phyloP scores from a whole-genome alignment of 148 eudicot genomes.

The Polygonum maritimum region DNA sequence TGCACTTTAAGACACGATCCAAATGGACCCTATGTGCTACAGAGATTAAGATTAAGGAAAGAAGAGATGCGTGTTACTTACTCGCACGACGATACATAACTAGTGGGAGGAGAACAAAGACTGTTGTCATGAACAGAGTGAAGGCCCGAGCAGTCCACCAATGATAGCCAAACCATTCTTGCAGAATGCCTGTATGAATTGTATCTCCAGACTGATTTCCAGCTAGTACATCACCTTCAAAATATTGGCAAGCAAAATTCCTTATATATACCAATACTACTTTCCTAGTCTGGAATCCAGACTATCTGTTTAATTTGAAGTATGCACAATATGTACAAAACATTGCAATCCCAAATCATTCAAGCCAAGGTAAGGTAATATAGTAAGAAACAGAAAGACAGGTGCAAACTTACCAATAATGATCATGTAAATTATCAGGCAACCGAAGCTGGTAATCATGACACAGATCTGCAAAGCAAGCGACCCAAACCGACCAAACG shows the following conservation, averaged over 20 bases:
- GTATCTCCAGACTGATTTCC: constrained; percentile 68
- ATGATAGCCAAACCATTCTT: constrained; percentile 92
- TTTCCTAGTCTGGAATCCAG: neutral
- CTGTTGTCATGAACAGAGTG: constrained; percentile 44
- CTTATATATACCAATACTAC: neutral
- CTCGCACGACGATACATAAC: constrained; percentile 74
- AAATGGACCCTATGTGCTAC: neutral
- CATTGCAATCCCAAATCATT: neutral
- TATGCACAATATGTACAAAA: neutral
- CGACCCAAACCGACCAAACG: constrained; percentile 68
- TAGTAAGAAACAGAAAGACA: neutral
- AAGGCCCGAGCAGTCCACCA: constrained; percentile 94
- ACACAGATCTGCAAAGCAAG: constrained; percentile 62
- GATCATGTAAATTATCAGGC: constrained; percentile 67
- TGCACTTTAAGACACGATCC: too few species aligned
- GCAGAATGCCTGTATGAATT: constrained; percentile 72
- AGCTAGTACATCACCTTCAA: constrained; percentile 78
- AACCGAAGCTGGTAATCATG: constrained; percentile 66
- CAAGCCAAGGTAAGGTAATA: neutral
- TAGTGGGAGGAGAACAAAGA: constrained; percentile 68
- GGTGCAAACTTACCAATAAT: constrained; percentile 49
- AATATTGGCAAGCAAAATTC: neutral
- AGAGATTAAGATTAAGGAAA: neutral
- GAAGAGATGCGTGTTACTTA: constrained; percentile 24
- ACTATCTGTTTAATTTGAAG: neutral